Evolutionary conservation across 1,284 basidiomycete genomes (phyloP).

Genomic region (Amylostereum areolatum): DNA sequence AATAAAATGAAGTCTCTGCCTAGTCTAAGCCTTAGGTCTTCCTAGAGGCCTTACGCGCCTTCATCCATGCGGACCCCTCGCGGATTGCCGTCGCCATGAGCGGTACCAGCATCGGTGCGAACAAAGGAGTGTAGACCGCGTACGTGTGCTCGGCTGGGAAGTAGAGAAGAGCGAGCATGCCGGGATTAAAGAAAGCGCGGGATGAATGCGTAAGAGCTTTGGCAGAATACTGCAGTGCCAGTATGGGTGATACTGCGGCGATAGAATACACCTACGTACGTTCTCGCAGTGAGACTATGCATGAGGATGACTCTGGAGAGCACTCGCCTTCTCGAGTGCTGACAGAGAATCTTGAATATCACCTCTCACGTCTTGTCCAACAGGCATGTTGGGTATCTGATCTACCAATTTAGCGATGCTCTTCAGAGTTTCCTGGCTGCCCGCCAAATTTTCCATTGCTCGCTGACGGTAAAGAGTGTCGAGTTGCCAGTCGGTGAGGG

Average conservation of each 20-base stretch:
- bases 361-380: constrained; percentile 67
- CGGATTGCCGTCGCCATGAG: constrained; percentile 69
- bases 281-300: neutral
- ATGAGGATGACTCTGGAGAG: constrained; percentile 3
- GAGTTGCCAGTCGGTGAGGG: constrained; percentile 70
- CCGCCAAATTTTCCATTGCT: constrained; percentile 63
- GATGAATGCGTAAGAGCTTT: constrained; percentile 72
- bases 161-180: constrained; percentile 93
- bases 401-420: constrained; percentile 81
- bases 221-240: constrained; percentile 56
- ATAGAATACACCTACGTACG: constrained; percentile 36
- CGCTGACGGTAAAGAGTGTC: constrained; percentile 71
- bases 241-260: constrained; percentile 34
- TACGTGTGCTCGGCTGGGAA: constrained; percentile 96
- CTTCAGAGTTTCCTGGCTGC: constrained; percentile 66
- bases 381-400: constrained; percentile 88
- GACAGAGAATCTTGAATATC: constrained; percentile 67
- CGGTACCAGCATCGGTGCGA: constrained; percentile 84
- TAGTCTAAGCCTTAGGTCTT: too few species aligned
- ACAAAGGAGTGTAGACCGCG: constrained; percentile 89
- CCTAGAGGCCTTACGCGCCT: constrained; percentile 9
- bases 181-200: constrained; percentile 93
- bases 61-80: constrained; percentile 59
- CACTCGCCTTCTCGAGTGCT: constrained; percentile 64
- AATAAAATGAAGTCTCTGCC: too few species aligned